phyloP scores from a whole-genome alignment of 352 stramenopile species.

The Elongisporangium senticosum region DNA sequence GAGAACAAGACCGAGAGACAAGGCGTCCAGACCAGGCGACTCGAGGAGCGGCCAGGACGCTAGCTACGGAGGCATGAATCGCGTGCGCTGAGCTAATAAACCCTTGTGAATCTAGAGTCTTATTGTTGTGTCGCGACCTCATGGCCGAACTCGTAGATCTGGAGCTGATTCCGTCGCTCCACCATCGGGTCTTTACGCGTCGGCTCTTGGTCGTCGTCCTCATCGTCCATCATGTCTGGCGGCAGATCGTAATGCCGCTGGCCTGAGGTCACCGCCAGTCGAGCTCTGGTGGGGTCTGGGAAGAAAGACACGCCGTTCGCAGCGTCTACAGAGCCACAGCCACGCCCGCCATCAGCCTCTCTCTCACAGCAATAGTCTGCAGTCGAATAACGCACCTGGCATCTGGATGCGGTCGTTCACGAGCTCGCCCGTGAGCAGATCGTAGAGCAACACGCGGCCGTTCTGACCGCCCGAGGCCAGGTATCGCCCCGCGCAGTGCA shows the following conservation, averaged over 20 bases:
- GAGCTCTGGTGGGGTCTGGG: constrained; percentile 32
- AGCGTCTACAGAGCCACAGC: constrained; percentile 22
- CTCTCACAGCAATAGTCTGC: neutral
- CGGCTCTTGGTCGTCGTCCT: constrained; percentile 14
- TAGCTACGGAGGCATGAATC: constrained; percentile 56
- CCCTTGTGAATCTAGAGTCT: constrained; percentile 1
- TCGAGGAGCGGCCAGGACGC: constrained; percentile 17
- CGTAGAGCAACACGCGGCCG: constrained; percentile 49
- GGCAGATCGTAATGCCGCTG: constrained; percentile 66
- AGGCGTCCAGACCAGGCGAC: neutral
- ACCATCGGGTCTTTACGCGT: neutral
- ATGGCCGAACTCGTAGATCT: constrained; percentile 39
- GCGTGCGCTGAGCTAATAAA: constrained; percentile 31
- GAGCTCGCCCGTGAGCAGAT: constrained; percentile 41
- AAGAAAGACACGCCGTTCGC: constrained; percentile 80
- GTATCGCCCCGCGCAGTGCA: constrained; percentile 56
- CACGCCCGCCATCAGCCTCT: neutral
- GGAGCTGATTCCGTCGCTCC: constrained; percentile 22
- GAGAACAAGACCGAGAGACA: constrained; percentile 1
- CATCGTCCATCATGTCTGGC: constrained; percentile 43
- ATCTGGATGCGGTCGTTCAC: constrained; percentile 41
- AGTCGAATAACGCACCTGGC: constrained; percentile 7
- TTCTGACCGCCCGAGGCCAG: constrained; percentile 56
- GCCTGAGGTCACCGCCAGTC: constrained; percentile 51
- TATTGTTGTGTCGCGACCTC: constrained; percentile 8